Percentiles rank a stretch among this genome's conserved stretches.
Evolutionary conservation across 2,329 filamentous ascomycete species (phyloP).

Genomic region (Cladosporium colombiae): DNA sequence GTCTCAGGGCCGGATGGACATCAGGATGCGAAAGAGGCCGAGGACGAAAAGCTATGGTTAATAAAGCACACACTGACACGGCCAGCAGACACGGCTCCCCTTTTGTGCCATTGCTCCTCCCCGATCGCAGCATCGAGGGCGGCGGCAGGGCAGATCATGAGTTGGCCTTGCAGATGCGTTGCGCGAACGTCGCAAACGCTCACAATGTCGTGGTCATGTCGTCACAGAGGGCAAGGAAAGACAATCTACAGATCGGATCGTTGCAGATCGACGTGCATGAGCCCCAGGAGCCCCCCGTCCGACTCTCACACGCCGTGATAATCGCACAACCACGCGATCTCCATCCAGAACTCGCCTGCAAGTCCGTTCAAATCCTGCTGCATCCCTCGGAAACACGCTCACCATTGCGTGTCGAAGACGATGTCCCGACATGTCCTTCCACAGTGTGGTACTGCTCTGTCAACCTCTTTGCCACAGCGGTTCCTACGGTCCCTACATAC

Average conservation of each 20-base stretch:
- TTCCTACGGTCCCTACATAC: background rate
- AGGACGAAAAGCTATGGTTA: background rate
- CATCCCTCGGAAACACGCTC: background rate
- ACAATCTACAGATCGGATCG: slow-evolving; percentile 11
- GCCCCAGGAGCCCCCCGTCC: background rate
- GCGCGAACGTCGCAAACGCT: background rate
- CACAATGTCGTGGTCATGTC: slow-evolving; percentile 19
- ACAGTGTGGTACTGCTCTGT: background rate
- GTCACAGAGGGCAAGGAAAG: slow-evolving; percentile 1
- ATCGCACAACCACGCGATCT: slow-evolving; percentile 29
- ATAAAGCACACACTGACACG: background rate
- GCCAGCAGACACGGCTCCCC: background rate
- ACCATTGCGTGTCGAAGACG: background rate
- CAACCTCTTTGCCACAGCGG: too few species aligned
- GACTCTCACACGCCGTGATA: background rate
- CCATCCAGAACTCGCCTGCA: background rate
- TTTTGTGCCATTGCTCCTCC: slow-evolving; percentile 1
- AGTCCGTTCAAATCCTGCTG: background rate
- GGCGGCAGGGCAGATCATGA: slow-evolving; percentile 3
- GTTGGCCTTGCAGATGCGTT: background rate
- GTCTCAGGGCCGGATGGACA: background rate
- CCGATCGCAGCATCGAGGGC: background rate
- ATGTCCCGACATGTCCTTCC: background rate
- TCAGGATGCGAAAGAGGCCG: background rate
- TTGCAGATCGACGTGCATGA: slow-evolving; percentile 13